A percentile compares a stretch with the other conserved stretches of the same genome.
Evolutionary conservation across 1,284 basidiomycete species (phyloP).

Genomic region (Pterula multifida): DNA sequence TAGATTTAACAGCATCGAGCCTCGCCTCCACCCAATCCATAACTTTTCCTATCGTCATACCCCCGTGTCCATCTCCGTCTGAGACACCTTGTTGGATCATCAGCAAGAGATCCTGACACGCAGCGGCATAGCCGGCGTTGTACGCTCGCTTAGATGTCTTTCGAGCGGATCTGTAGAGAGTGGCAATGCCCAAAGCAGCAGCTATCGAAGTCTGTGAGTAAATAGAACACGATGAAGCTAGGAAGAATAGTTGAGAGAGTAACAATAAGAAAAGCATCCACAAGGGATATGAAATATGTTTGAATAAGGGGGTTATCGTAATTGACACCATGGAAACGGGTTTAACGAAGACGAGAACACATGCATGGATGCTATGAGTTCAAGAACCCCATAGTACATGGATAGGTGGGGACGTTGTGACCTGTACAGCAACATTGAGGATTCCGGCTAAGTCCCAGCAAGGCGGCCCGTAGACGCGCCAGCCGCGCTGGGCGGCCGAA

Average conservation of each 20-base stretch:
- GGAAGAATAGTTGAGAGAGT: conserved; percentile 5
- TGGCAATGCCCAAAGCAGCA: conserved; percentile 72
- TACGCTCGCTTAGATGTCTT: conserved; percentile 65
- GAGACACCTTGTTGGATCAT: conserved; percentile 76
- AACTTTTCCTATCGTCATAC: conserved; percentile 60
- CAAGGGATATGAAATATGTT: conserved; percentile 2
- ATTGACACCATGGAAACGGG: neutral
- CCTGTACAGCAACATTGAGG: no score
- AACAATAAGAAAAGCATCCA: conserved; percentile 6
- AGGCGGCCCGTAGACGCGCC: no score
- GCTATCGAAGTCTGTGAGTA: conserved; percentile 28
- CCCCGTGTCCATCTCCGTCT: conserved; percentile 23
- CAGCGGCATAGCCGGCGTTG: conserved; percentile 63
- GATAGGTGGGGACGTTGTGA: no score
- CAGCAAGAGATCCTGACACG: conserved; percentile 63
- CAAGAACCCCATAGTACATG: no score
- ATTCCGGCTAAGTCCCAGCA: no score
- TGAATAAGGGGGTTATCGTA: neutral
- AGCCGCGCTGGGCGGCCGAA: no score
- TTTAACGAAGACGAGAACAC: no score
- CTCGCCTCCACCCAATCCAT: conserved; percentile 71
- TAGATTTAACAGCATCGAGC: conserved; percentile 54
- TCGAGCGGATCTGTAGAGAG: conserved; percentile 63
- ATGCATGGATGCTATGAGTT: no score
- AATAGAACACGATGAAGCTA: conserved; percentile 7